Evolutionary conservation across 495 filamentous ascomycete genomes (phyloP).

Genomic region (Aspergillus indologenus): DNA sequence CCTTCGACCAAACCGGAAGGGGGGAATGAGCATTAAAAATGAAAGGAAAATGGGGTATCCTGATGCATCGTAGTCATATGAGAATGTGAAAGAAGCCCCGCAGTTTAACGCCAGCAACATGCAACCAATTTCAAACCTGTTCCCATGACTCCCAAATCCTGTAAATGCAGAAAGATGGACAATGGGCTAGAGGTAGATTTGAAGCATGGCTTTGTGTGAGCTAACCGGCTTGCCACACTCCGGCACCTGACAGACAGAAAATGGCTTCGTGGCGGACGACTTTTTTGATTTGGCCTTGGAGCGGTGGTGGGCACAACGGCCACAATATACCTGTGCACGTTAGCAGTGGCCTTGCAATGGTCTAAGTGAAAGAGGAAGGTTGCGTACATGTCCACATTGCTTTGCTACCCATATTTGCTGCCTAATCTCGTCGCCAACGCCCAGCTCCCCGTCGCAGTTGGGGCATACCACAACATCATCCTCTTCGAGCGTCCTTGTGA

Average conservation of each 20-base stretch:
- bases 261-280: constrained; percentile 34
- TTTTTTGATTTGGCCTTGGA: constrained; percentile 38
- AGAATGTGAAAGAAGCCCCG: neutral
- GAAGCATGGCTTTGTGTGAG: constrained; percentile 40
- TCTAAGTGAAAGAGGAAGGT: constrained; percentile 9
- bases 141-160: neutral
- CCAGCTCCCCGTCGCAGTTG: constrained; percentile 67
- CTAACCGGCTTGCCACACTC: constrained; percentile 44
- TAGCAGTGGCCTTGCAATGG: neutral
- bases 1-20: neutral
- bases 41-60: neutral
- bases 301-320: constrained; percentile 59
- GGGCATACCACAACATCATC: constrained; percentile 67
- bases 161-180: constrained; percentile 7
- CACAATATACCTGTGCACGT: constrained; percentile 63
- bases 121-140: neutral
- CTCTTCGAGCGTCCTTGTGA: constrained; percentile 60
- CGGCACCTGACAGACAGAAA: constrained; percentile 50
- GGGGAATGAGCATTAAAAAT: neutral
- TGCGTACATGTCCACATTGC: constrained; percentile 74
- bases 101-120: neutral
- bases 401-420: constrained; percentile 72
- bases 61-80: neutral
- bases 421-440: constrained; percentile 55
- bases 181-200: constrained; percentile 45